A percentile compares a stretch with the other conserved stretches of the same genome.
These are phyloP conservation scores for Pisolithus sp. DNA, from an alignment of 768 basidiomycete species.

Conservation along the genomic window DNA sequence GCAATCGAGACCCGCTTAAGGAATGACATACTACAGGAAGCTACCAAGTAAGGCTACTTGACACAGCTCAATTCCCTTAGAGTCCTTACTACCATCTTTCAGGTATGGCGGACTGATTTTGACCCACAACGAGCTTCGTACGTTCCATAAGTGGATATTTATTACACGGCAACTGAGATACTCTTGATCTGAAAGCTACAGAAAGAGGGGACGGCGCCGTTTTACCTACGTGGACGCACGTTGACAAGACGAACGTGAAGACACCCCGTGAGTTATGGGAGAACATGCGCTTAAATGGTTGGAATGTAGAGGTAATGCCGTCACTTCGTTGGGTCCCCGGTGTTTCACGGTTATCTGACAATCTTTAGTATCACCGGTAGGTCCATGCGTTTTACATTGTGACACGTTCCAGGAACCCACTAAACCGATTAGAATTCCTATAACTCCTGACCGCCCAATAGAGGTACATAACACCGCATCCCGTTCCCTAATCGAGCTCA, in stretches of 20 bases:
- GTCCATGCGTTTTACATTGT: conserved; percentile 7
- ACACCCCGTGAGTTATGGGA: conserved; percentile 87
- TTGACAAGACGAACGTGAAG: conserved; percentile 75
- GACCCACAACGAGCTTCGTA: conserved; percentile 90
- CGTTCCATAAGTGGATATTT: conserved; percentile 12
- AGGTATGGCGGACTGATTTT: conserved; percentile 88
- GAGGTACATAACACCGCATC: conserved; percentile 51
- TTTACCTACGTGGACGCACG: conserved; percentile 89
- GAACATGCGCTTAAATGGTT: conserved; percentile 70
- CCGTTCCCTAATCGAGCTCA: background rate
- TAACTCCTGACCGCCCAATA: conserved; percentile 85
- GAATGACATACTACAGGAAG: conserved; percentile 86
- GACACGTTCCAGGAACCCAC: conserved; percentile 6
- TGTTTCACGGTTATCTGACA: conserved; percentile 5
- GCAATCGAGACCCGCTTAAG: conserved; percentile 87
- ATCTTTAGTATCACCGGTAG: conserved; percentile 68
- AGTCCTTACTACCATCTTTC: conserved; percentile 7
- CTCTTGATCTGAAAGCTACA: conserved; percentile 28
- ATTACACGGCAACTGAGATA: conserved; percentile 3
- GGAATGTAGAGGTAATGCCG: conserved; percentile 74
- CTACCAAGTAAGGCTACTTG: conserved; percentile 43
- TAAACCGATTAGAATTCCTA: conserved; percentile 66
- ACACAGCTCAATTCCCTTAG: background rate
- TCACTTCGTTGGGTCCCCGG: background rate
- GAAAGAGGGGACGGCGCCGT: conserved; percentile 74